Evolutionary conservation across 2,329 filamentous ascomycete species (phyloP), one percentile per base, ranked within the genome.

Genomic region (Periconia digitata): DNA sequence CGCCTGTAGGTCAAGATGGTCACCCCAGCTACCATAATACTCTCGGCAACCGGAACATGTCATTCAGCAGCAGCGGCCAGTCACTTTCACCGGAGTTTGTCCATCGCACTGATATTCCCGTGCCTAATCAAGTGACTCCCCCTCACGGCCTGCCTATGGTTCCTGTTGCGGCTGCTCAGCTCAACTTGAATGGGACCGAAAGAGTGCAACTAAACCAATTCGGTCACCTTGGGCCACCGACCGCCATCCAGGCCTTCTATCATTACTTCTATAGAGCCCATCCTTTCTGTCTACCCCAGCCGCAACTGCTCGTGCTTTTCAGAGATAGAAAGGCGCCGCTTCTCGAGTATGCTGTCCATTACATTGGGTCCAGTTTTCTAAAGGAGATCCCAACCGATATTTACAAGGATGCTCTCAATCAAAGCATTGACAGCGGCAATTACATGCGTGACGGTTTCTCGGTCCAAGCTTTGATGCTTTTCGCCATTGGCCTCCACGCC

Each of bases 401-500:
- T 24, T 76, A 79, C 53, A 74, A 75, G 37, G 64, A 73, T 18
- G 67, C 67, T 0, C 40, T 73, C 29, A 59, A 67, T 20, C 62
- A 61, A 22, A 46, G 62, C 10, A 62, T 73, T 38, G 50, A 63
- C 43, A 67, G 57, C 38, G 63, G 63, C 16, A 63, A 60, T 35
- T 64, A 63, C 24, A 47, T 63, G 23, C 63, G 64, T 48, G 70
- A 73, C 44, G 66, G 64, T 0, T 89, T 84, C 63, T 74, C 85
- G 3, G 84, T 95, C 0, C 92, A 96, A 72, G 85, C 89, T 3
- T 78, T 94, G 65, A 72, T 95, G 38, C 76, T 96, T 3, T 81
- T 90, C 45, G 80, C 90, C 18, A 85, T 96, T 53, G 85, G 85
- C 0, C 77, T 95, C 7, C 89, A 96, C 64, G 89, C 89, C 5